Evolutionary conservation across 208 protist species (phyloP).

Genomic region (Crithidia fasciculata): DNA sequence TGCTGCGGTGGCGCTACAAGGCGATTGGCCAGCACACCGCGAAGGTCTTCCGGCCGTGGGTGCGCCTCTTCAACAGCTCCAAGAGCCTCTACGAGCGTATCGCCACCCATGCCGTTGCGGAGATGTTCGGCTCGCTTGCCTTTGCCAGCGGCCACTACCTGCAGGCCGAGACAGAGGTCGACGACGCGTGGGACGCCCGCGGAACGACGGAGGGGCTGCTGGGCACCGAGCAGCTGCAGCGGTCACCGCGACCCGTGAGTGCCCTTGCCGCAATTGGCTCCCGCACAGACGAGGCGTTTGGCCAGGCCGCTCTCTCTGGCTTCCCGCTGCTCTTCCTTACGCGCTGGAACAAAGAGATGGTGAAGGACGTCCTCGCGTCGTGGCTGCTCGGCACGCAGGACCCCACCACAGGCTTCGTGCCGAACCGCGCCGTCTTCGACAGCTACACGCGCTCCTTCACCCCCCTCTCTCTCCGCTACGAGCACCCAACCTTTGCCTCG

Average conservation of each 20-base stretch:
- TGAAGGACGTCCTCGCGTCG: conserved; percentile 72
- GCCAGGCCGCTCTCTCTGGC: conserved; percentile 62
- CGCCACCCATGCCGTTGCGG: conserved; percentile 46
- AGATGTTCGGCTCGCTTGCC: conserved; percentile 67
- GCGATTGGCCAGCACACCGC: conserved; percentile 50
- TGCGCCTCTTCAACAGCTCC: conserved; percentile 49
- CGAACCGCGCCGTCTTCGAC: conserved; percentile 51
- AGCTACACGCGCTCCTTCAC: conserved; percentile 44
- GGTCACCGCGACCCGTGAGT: conserved; percentile 32
- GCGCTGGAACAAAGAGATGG: conserved; percentile 83
- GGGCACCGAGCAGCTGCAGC: conserved; percentile 28
- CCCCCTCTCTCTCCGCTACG: conserved; percentile 42
- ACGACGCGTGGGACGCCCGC: conserved; percentile 53
- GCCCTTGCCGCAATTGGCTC: conserved; percentile 61
- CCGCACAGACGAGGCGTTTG: conserved; percentile 72
- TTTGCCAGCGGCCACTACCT: conserved; percentile 64
- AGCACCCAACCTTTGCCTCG: conserved; percentile 57
- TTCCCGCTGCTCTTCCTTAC: conserved; percentile 72
- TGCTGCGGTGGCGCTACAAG: conserved; percentile 75
- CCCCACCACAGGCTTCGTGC: conserved; percentile 69
- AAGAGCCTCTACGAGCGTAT: conserved; percentile 56
- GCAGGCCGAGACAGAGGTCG: conserved; percentile 34
- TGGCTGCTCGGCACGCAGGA: conserved; percentile 80
- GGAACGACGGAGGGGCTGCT: conserved; percentile 22
- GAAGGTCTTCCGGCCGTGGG: conserved; percentile 55